A percentile compares a stretch with the other conserved stretches of the same genome.
phyloP scores from a whole-genome alignment of 108 stramenopile species.

The Nitzschia sp. region DNA sequence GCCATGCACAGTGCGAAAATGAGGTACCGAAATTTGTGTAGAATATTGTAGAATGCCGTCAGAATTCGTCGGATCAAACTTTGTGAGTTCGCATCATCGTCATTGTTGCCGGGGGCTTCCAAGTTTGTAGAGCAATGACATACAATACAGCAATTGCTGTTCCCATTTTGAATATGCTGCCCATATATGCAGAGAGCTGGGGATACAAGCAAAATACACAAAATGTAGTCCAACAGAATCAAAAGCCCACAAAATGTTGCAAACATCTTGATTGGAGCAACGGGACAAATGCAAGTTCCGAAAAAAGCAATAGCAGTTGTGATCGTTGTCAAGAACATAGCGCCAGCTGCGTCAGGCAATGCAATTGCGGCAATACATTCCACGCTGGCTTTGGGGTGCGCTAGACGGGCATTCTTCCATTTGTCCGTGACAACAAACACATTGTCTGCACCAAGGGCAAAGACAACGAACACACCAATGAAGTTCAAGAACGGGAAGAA shows the following conservation, averaged over 20 bases:
- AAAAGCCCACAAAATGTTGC: slow-evolving; percentile 63
- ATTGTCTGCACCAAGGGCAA: slow-evolving; percentile 63
- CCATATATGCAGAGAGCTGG: slow-evolving; percentile 65
- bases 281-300: slow-evolving; percentile 51
- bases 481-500: slow-evolving; percentile 70
- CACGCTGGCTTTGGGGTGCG: slow-evolving; percentile 30
- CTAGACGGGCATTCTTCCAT: slow-evolving; percentile 52
- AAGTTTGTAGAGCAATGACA: slow-evolving; percentile 16
- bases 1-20: slow-evolving; percentile 26
- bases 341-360: slow-evolving; percentile 52
- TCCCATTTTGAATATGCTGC: not conserved
- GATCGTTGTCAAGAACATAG: slow-evolving; percentile 56
- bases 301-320: slow-evolving; percentile 65
- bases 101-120: slow-evolving; percentile 14
- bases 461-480: slow-evolving; percentile 59
- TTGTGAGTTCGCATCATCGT: slow-evolving; percentile 12
- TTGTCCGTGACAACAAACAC: slow-evolving; percentile 58
- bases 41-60: slow-evolving; percentile 27
- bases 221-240: slow-evolving; percentile 53
- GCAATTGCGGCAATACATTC: slow-evolving; percentile 49
- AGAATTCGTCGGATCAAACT: slow-evolving; percentile 45
- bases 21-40: slow-evolving; percentile 42
- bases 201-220: slow-evolving; percentile 48
- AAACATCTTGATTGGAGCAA: slow-evolving; percentile 48
- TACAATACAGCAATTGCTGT: slow-evolving; percentile 12